Percentiles rank a stretch among this genome's conserved stretches.
phyloP scores from a whole-genome alignment of 345 rosid genomes.

The Acer campestre region DNA sequence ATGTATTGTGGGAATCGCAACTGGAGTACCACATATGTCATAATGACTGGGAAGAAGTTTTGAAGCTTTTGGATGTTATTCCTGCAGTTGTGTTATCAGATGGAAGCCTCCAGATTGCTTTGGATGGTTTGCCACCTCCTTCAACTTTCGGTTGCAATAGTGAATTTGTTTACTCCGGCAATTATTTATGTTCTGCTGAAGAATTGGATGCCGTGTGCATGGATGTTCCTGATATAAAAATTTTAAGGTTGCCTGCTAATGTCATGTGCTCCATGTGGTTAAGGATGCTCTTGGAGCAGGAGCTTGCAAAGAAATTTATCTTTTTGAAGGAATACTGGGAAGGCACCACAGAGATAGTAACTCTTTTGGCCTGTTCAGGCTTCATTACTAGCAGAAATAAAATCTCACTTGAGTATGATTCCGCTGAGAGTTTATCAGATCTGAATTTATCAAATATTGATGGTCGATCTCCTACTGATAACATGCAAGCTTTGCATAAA shows the following conservation, averaged over 20 bases:
- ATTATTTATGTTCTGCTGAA: conserved; percentile 66
- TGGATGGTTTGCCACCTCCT: conserved; percentile 60
- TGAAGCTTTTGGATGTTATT: conserved; percentile 69
- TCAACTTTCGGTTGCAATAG: conserved; percentile 41
- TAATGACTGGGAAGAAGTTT: conserved; percentile 94
- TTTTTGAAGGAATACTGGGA: conserved; percentile 91
- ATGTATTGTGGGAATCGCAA: conserved; percentile 92
- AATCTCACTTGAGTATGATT: conserved; percentile 43
- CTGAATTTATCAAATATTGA: conserved; percentile 40
- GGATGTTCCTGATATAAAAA: conserved; percentile 78
- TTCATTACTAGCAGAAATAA: conserved; percentile 52
- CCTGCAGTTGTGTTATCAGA: conserved; percentile 65
- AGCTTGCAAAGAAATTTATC: conserved; percentile 78
- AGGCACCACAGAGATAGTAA: conserved; percentile 64
- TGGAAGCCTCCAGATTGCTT: conserved; percentile 78
- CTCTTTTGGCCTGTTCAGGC: conserved; percentile 82
- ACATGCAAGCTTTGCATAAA: conserved; percentile 68
- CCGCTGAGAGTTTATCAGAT: conserved; percentile 44
- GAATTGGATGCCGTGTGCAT: conserved; percentile 79
- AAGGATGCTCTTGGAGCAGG: conserved; percentile 74
- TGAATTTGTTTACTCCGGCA: conserved; percentile 47
- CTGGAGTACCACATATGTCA: conserved; percentile 83
- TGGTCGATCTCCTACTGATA: conserved; percentile 41
- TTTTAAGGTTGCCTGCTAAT: conserved; percentile 60
- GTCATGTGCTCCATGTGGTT: conserved; percentile 69